Evolutionary conservation across 2,329 filamentous ascomycete genomes (phyloP).

Genomic region (Trichoderma breve): DNA sequence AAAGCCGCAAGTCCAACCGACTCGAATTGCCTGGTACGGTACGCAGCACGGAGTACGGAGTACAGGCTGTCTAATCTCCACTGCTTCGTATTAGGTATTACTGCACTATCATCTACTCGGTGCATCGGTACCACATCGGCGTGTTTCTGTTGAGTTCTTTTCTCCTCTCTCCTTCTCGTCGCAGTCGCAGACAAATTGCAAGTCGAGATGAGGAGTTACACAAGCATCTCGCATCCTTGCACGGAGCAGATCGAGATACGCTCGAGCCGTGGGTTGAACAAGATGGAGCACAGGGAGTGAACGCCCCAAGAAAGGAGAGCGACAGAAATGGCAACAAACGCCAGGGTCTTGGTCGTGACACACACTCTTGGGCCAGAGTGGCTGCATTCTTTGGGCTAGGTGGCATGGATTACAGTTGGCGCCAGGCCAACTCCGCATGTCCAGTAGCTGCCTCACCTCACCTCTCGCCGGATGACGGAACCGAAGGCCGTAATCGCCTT

Average conservation of each 20-base stretch:
- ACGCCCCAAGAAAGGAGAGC: conserved; percentile 7
- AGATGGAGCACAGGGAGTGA: not conserved
- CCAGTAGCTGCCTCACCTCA: conserved; percentile 6
- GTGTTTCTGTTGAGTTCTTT: not conserved
- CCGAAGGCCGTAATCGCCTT: conserved; percentile 1
- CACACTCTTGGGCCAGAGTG: not conserved
- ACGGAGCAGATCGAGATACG: conserved; percentile 15
- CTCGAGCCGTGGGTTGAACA: conserved; percentile 2
- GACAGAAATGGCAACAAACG: not conserved
- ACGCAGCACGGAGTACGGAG: not conserved
- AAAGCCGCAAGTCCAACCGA: not conserved
- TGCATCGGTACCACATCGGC: not conserved
- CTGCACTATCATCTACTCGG: not conserved
- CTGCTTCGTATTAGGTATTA: not conserved
- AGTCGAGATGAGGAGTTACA: not conserved
- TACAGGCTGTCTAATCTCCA: not conserved
- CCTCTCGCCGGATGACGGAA: conserved; percentile 1
- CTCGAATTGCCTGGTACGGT: not conserved
- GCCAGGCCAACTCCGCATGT: conserved; percentile 8
- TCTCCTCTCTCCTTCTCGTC: not conserved
- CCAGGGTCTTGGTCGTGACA: not conserved
- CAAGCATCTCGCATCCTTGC: not conserved
- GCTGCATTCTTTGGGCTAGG: not conserved
- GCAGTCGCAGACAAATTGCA: not conserved
- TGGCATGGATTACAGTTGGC: not conserved